Evolutionary conservation across 2,329 filamentous ascomycete genomes (phyloP).

Genomic region (Dactylella cylindrospora): DNA sequence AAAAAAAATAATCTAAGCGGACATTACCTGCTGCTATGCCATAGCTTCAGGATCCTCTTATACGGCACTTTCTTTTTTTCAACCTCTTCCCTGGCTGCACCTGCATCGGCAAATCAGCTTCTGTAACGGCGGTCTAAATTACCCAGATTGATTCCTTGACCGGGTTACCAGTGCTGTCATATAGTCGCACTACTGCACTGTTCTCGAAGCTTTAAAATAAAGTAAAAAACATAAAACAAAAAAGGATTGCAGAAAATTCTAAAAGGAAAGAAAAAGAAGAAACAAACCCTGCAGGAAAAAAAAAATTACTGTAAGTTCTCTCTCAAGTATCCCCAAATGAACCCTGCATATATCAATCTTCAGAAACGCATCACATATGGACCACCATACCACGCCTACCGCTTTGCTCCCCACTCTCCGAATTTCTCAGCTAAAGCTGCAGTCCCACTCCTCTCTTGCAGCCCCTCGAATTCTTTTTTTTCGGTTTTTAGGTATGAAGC

Average conservation of each 20-base stretch:
- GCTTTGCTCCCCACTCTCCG: slow-evolving; percentile 5
- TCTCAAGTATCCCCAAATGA: slow-evolving; percentile 43
- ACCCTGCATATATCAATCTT: slow-evolving; percentile 39
- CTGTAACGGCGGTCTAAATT: slow-evolving; percentile 43
- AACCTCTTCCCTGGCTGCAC: slow-evolving; percentile 25
- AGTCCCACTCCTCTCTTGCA: slow-evolving; percentile 10
- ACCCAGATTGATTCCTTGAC: slow-evolving; percentile 41
- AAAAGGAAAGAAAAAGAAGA: slow-evolving; percentile 20
- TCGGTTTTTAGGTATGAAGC: slow-evolving; percentile 16
- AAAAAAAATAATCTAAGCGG: slow-evolving; percentile 37
- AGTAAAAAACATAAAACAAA: slow-evolving; percentile 16
- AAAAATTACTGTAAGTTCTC: slow-evolving; percentile 36
- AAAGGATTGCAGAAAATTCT: too few species aligned
- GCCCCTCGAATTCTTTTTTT: slow-evolving; percentile 26
- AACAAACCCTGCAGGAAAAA: slow-evolving; percentile 17
- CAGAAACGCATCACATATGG: slow-evolving; percentile 40
- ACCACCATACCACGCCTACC: slow-evolving; percentile 38
- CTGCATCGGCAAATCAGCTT: slow-evolving; percentile 36
- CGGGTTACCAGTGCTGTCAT: slow-evolving; percentile 29
- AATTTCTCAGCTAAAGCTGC: slow-evolving; percentile 5
- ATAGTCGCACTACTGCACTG: slow-evolving; percentile 39
- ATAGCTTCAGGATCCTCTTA: slow-evolving; percentile 43
- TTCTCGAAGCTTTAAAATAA: slow-evolving; percentile 29
- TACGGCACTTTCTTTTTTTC: slow-evolving; percentile 42
- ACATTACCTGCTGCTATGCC: slow-evolving; percentile 43